These are phyloP conservation scores for Coemansia sp. DNA, from an alignment of 192 early-diverging fungal genomes.

Conservation along the genomic window DNA sequence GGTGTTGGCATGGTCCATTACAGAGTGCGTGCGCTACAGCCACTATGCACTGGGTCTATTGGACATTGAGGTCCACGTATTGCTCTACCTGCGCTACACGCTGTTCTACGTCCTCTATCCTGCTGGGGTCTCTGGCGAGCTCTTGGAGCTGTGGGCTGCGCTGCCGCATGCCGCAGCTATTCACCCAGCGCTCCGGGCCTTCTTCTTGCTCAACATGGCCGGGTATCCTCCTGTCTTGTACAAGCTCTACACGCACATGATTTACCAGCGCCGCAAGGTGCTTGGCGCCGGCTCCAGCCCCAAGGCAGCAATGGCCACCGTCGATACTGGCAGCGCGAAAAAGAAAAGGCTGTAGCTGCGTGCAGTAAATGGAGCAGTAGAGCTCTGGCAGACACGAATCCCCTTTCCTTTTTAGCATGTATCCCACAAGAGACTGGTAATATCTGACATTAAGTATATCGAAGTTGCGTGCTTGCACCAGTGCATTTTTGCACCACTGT, in stretches of 20 bases:
- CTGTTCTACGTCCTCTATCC: conserved; percentile 95
- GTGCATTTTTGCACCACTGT: too few species aligned
- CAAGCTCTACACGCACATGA: conserved; percentile 91
- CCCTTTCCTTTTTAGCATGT: background rate
- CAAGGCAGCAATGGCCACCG: background rate
- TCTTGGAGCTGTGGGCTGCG: conserved; percentile 69
- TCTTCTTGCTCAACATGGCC: conserved; percentile 57
- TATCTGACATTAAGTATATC: background rate
- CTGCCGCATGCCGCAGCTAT: conserved; percentile 61
- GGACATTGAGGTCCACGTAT: conserved; percentile 44
- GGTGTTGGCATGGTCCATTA: conserved; percentile 87
- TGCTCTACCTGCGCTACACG: conserved; percentile 70
- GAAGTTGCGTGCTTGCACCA: background rate
- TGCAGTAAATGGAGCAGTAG: background rate
- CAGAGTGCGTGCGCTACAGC: conserved; percentile 89
- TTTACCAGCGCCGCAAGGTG: conserved; percentile 78
- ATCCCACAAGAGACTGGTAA: background rate
- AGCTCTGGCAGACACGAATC: background rate
- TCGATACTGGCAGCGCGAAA: conserved; percentile 3
- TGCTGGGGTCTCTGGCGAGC: conserved; percentile 80
- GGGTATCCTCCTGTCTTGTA: conserved; percentile 75
- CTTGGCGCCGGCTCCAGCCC: conserved; percentile 46
- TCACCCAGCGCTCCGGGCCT: conserved; percentile 56
- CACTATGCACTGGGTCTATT: conserved; percentile 80
- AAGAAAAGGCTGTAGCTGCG: conserved; percentile 25